Base-by-base conservation (phyloP, 2,329 filamentous ascomycete species). In the Aspergillus sp. region DNA sequence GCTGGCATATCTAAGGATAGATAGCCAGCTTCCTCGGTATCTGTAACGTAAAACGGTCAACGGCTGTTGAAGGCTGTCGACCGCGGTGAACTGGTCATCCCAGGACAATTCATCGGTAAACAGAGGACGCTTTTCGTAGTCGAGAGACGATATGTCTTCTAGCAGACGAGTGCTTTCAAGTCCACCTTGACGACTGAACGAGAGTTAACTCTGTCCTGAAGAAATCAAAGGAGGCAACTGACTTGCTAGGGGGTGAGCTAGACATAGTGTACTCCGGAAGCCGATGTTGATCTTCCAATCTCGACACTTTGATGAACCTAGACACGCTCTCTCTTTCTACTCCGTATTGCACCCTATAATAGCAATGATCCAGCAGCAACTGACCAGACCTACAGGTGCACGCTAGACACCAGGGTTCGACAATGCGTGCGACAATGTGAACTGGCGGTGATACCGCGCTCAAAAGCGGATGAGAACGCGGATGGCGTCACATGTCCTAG, bases 201-300 rank as follows among this genome's bases (percentile, higher is more conserved):
- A 8, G 8, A 7, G 33, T 42, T 32, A 32, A 9, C 30, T 32
- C 30, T 32, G 30, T 9, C 7, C 10, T 29, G 10, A 41, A 29
- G 26, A 10, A 1, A n/a, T 10, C 12, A 9, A 41, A 7, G 26
- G 19, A 29, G 9, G 39, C 19, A 42, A 29, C 48, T 44, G 29
- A 54, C 52, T 50, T 52, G 29, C 36, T 19, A 19, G 19, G 44
- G 10, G 52, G 48, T 30, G 46, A 46, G 44, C 41, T 42, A 9
- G 44, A 41, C 33, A 46, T 29, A 9, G 30, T 32, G 30, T 32
- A 6, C 45, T 34, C 19, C 44, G 7, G 4, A 12, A 9, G 35
- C 6, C 9, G 7, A 38, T 38, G 7, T 6, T 38, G 7, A 5
- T 38, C 10, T 12, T 12, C 2, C 30, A 32, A 32, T 32, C 2